phyloP scores from a whole-genome alignment of 345 rosid species.

The Dovyalis caffra region DNA sequence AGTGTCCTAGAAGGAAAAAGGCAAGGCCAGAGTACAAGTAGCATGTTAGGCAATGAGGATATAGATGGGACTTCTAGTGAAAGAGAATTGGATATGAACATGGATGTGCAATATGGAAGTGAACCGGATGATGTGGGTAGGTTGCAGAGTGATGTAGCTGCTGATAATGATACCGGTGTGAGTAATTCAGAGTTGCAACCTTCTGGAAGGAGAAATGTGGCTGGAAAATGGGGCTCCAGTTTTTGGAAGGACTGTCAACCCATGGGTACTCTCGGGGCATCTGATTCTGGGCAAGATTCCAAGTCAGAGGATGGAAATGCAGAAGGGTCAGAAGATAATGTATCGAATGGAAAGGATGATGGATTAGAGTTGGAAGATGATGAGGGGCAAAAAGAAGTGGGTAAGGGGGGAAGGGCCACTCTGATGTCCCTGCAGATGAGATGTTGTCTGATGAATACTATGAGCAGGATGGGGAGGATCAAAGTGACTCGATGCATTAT shows the following conservation, averaged over 20 bases:
- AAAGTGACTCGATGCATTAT: conserved; percentile 65
- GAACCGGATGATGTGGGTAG: conserved; percentile 56
- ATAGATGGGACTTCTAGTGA: conserved; percentile 45
- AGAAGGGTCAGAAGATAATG: conserved; percentile 58
- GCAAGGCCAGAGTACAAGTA: conserved; percentile 42
- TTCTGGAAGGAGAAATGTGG: conserved; percentile 59
- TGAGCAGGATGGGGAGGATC: conserved; percentile 98
- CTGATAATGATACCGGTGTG: conserved; percentile 30
- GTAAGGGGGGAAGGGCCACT: conserved; percentile 60
- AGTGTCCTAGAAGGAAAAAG: conserved; percentile 61
- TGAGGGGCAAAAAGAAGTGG: conserved; percentile 49
- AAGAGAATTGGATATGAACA: conserved; percentile 77
- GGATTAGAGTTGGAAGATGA: conserved; percentile 67
- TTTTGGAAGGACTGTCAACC: conserved; percentile 99
- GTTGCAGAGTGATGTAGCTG: conserved; percentile 41
- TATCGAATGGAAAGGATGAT: conserved; percentile 49
- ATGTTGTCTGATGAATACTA: conserved; percentile 99
- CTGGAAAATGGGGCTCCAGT: conserved; percentile 92
- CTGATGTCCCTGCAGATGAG: conserved; percentile 95
- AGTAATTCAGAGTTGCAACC: conserved; percentile 52
- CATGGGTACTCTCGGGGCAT: conserved; percentile 50
- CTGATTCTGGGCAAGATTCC: conserved; percentile 74
- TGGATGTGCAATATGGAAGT: conserved; percentile 64
- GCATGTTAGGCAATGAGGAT: conserved; percentile 48
- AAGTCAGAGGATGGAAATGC: conserved; percentile 51